Conservation (phyloP, 768 basidiomycete genomes). For the Cantharellus anzutake region DNA sequence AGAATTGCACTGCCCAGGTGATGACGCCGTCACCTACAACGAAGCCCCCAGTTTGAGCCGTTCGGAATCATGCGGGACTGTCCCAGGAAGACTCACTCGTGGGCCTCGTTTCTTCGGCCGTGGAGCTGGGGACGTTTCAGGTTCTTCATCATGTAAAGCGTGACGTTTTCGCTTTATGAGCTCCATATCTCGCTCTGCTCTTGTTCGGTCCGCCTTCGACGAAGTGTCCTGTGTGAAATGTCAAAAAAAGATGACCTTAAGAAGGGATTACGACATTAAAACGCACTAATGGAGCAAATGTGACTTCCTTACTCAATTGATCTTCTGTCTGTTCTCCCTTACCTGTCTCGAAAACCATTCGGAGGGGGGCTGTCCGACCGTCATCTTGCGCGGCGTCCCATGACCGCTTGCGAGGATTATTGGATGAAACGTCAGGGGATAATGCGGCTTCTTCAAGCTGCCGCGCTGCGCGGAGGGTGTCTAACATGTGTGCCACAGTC, state of each 20-base stretch:
- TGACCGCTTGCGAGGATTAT: background rate
- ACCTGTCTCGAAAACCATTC: background rate
- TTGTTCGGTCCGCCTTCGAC: background rate
- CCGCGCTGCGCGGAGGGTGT: background rate
- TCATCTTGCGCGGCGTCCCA: background rate
- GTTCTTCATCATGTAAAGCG: background rate
- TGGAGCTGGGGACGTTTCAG: background rate
- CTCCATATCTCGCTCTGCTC: background rate
- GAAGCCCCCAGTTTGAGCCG: background rate
- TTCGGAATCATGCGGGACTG: background rate
- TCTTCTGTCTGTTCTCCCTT: background rate
- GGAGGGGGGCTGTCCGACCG: background rate
- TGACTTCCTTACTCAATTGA: background rate
- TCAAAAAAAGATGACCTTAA: background rate
- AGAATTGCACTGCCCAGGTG: constrained; percentile 7
- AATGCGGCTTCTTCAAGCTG: background rate
- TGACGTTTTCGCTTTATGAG: background rate
- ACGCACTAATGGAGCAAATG: background rate
- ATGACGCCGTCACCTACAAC: background rate
- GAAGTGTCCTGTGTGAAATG: background rate
- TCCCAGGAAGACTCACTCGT: background rate
- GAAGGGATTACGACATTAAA: background rate
- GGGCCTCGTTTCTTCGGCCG: background rate
- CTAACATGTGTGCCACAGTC: background rate
- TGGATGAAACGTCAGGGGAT: background rate